A percentile compares a stretch with the other conserved stretches of the same genome.
These are phyloP conservation scores for Marsdenia floribunda DNA, from an alignment of 257 asterid species.

Conservation along the genomic window DNA sequence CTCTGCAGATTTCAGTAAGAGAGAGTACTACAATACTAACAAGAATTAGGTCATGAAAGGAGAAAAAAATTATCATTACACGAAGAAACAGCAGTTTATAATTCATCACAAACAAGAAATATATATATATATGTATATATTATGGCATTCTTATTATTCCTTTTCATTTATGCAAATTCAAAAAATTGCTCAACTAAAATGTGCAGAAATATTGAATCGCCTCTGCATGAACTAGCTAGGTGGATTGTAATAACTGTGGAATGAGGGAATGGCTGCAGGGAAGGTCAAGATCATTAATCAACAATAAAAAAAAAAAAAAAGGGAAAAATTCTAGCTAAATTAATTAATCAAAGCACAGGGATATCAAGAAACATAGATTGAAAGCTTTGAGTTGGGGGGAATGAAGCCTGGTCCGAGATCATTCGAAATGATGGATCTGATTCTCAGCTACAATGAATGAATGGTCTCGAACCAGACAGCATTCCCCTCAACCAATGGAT, in stretches of 20 bases:
- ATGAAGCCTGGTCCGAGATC: constrained; percentile 91
- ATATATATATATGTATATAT: no score
- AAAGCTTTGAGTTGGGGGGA: constrained; percentile 24
- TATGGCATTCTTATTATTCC: neutral
- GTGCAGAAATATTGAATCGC: neutral
- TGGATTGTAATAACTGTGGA: neutral
- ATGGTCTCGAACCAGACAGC: constrained; percentile 47
- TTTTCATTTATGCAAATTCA: neutral
- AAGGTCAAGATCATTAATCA: neutral
- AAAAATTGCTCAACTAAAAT: neutral
- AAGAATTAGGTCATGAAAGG: no score
- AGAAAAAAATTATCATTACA: neutral
- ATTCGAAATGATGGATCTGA: constrained; percentile 18
- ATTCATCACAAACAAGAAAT: neutral
- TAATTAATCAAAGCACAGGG: no score
- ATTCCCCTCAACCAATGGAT: constrained; percentile 36
- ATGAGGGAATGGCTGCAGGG: neutral
- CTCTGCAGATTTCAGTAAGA: neutral
- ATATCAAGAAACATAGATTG: neutral
- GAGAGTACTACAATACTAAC: no score
- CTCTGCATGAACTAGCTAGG: neutral
- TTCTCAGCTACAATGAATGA: constrained; percentile 16
- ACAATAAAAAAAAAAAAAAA: neutral
- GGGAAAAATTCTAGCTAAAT: neutral
- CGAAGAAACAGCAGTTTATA: neutral